phyloP scores from a whole-genome alignment of 495 filamentous ascomycete species.

The Trichoderma orchidacearum region DNA sequence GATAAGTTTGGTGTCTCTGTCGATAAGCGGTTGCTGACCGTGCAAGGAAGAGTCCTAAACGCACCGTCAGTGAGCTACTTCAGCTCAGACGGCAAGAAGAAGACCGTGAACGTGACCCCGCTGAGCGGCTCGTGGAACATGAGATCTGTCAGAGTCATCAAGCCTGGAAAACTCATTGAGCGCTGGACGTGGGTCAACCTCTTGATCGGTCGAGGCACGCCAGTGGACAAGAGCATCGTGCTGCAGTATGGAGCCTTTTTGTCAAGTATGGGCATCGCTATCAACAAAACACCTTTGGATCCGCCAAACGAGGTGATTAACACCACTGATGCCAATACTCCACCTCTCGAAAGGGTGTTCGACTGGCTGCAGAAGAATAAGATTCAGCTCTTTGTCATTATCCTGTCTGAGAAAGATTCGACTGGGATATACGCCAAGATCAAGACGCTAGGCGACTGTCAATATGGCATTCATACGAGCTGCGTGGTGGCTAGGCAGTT shows the following conservation, averaged over 20 bases:
- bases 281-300: neutral
- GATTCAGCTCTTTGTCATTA: constrained; percentile 44
- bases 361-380: constrained; percentile 7
- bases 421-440: constrained; percentile 49
- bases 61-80: constrained; percentile 42
- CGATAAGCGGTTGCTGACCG: constrained; percentile 42
- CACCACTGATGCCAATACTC: no score
- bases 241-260: neutral
- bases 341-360: constrained; percentile 7
- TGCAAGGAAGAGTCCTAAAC: constrained; percentile 46
- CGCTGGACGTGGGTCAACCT: constrained; percentile 21
- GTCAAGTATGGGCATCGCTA: neutral
- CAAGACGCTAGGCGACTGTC: constrained; percentile 53
- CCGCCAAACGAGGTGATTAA: neutral
- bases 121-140: constrained; percentile 27
- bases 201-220: neutral
- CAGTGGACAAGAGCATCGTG: neutral
- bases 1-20: constrained; percentile 41
- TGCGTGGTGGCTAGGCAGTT: constrained; percentile 44
- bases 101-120: neutral
- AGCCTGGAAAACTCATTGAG: constrained; percentile 12
- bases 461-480: constrained; percentile 50
- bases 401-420: constrained; percentile 36
- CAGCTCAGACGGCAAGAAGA: constrained; percentile 8
- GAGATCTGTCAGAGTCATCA: constrained; percentile 15